Base-by-base conservation (phyloP, 1,139 yeast species). In the Yamadazyma jaroonii region DNA sequence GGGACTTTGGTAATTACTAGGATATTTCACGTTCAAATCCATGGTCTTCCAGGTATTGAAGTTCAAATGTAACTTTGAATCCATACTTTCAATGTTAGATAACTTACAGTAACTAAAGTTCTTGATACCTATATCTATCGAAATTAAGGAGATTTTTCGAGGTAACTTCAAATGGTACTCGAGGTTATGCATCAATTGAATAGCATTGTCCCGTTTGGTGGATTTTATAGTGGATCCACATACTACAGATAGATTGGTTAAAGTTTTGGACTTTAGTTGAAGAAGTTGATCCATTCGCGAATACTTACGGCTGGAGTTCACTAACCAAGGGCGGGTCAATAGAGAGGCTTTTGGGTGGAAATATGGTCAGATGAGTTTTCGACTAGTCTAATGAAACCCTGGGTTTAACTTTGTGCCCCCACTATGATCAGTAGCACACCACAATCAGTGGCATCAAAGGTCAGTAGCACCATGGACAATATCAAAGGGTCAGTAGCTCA, bases 91-190 rank as follows among this genome's bases (percentile, higher is more conserved):
- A 27, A 50, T 37, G 4, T 41, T 39, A 24, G 40, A 34, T 10
- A 58, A 44, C 34, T 55, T 54, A 48, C 74, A 68, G 44, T 59
- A 67, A 3, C 72, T 59, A 40, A 69, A 66, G 49, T 69, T 67
- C 49, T 67, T 68, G 38, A 68, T 49, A 5, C 75, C 75, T 10
- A 69, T 56, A 43, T 69, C 75, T 9, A 69, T 54, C 9, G 70
- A 53, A 5, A 61, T 42, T 6, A 64, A 40, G 27, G 48, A 47
- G 29, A 59, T 46, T 24, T 42, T 44, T 10, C 42, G n/a, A 10
- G 48, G 49, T n/a, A 55, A 43, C 25, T 29, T 37, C 8, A 40
- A 31, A 41, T 45, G 47, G 30, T 58, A 47, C 9, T 53, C 40
- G 25, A 58, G 39, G 3, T 62, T 58, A 11, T 54, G 40, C 9